phyloP scores from a whole-genome alignment of 208 protist genomes.

The Leishmania major region DNA sequence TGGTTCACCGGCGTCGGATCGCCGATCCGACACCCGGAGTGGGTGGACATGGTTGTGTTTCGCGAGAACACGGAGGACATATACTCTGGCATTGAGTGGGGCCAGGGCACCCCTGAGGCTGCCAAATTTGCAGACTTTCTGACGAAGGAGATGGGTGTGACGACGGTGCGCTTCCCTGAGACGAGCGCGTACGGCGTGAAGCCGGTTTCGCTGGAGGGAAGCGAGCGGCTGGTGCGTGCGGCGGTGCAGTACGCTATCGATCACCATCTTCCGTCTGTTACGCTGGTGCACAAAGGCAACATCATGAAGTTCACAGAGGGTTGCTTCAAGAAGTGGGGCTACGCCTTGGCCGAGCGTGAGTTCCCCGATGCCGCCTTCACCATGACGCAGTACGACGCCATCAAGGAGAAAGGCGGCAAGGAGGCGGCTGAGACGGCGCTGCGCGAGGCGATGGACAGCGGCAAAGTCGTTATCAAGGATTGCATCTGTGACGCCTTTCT shows the following conservation, averaged over 20 bases:
- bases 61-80: conserved; percentile 68
- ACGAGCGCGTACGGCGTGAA: conserved; percentile 54
- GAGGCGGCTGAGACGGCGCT: conserved; percentile 36
- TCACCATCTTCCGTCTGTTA: conserved; percentile 50
- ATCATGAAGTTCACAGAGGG: conserved; percentile 70
- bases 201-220: conserved; percentile 49
- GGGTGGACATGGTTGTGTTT: conserved; percentile 63
- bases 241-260: conserved; percentile 49
- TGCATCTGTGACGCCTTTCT: conserved; percentile 62
- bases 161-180: conserved; percentile 41
- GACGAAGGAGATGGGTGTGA: conserved; percentile 40
- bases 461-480: conserved; percentile 58
- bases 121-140: conserved; percentile 36
- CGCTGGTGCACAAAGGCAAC: conserved; percentile 64
- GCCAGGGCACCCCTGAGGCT: conserved; percentile 41
- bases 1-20: conserved; percentile 49
- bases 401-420: conserved; percentile 39
- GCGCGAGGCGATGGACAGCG: conserved; percentile 27
- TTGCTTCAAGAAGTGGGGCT: conserved; percentile 55
- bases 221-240: conserved; percentile 50
- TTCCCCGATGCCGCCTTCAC: conserved; percentile 35
- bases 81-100: conserved; percentile 60
- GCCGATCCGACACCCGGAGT: conserved; percentile 47
- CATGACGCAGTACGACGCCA: conserved; percentile 40
- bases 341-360: conserved; percentile 47